Base-by-base conservation (phyloP, 2,329 filamentous ascomycete species). In the Penicillium sp. region DNA sequence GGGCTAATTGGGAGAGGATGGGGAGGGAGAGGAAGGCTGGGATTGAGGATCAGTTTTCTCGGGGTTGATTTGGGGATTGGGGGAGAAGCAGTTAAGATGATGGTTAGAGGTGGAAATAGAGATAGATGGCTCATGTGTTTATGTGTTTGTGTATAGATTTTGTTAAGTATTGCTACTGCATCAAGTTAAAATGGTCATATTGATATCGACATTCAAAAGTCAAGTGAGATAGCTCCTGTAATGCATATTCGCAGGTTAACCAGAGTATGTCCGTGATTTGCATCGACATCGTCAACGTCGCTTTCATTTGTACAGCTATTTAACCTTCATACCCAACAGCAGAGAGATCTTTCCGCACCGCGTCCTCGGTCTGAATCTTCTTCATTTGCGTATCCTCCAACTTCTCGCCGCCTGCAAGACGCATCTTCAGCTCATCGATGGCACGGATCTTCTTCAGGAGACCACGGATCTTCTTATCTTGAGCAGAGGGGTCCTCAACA, bases 401-500 rank as follows among this genome's bases (percentile, higher is more conserved):
- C 81, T 97, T 97, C 81, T 99, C 94, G 5, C 93, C 93, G 32
- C 88, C 88, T 3, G 93, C 94, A 62, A 92, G 86, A 53, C 94
- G 86, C 92, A 97, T 97, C 81, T 97, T 96, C 57, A 99, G 79
- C 72, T 99, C 94, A 71, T 99, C 94, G 69, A 99, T 99, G 10
- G 94, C 94, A 18, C 94, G 86, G 58, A 99, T 89, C 83, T 99
- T 99, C 84, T 99, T 99, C 72, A 96, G 83, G 58, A 99, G 81
- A 55, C 90, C 90, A 52, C 94, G 83, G 58, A 97, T 84, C 81
- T 97, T 99, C 85, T 97, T 99, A 42, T 95, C 92, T 58, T 89
- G 85, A n/a, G 89, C 87, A 62, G 77, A 80, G 74, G 87, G 80
- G 77, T 83, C 70, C 61, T 84, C 68, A 9, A 64, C 68, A 4